Conservation (phyloP, 495 filamentous ascomycete genomes). For the Aspergillus mulundensis region DNA sequence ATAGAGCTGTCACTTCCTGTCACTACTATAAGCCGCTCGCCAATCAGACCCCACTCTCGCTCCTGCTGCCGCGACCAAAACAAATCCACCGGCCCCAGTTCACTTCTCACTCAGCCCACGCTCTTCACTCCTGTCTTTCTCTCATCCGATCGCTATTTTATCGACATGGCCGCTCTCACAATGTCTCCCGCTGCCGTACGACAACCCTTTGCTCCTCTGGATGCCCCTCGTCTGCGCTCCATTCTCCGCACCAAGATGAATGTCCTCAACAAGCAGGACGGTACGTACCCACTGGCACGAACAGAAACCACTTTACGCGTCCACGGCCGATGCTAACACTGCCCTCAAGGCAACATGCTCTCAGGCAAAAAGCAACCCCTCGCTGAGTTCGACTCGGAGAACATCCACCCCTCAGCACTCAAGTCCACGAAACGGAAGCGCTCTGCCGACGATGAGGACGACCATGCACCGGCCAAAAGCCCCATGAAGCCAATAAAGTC, state of each 20-base stretch:
- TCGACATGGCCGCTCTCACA: slow-evolving; percentile 39
- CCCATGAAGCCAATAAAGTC: slow-evolving; percentile 40
- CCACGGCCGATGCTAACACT: slow-evolving; percentile 2
- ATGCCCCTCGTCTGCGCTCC: slow-evolving; percentile 40
- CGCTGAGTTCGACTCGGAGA: slow-evolving; percentile 66
- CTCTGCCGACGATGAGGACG: slow-evolving; percentile 50
- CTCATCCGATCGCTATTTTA: background rate
- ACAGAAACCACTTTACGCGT: background rate
- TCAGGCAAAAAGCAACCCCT: slow-evolving; percentile 37
- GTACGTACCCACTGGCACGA: slow-evolving; percentile 29
- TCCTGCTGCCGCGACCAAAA: slow-evolving; percentile 20
- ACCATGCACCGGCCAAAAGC: slow-evolving; percentile 36
- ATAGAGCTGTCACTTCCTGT: background rate
- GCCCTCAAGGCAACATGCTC: slow-evolving; percentile 21
- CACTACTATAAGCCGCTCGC: slow-evolving; percentile 1
- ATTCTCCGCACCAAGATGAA: slow-evolving; percentile 43
- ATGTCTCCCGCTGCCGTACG: slow-evolving; percentile 37
- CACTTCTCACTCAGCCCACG: background rate
- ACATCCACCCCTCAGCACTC: slow-evolving; percentile 68
- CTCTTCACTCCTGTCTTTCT: background rate
- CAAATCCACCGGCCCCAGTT: slow-evolving; percentile 12
- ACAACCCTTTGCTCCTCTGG: slow-evolving; percentile 44
- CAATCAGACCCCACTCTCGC: slow-evolving; percentile 9
- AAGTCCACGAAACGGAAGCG: slow-evolving; percentile 52
- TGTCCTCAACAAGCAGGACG: slow-evolving; percentile 54